Evolutionary conservation across 345 rosid species (phyloP).

Genomic region (Lumnitzera racemosa): DNA sequence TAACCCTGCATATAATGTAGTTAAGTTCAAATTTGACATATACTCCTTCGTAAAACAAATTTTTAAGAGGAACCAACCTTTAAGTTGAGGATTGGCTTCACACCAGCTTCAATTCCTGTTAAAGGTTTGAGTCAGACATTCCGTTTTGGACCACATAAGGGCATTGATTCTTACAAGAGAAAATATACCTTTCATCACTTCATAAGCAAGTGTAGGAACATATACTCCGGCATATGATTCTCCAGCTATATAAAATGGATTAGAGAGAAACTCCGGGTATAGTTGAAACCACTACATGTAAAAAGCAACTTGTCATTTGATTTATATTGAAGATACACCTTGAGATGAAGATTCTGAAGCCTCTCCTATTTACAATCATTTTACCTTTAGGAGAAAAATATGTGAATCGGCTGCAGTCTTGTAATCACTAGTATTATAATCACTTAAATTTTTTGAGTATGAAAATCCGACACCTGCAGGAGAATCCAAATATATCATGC

Average conservation of each 20-base stretch:
- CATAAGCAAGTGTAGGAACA: slow-evolving; percentile 73
- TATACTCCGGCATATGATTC: slow-evolving; percentile 94
- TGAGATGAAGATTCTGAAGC: too few relatives aligned
- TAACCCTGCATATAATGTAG: slow-evolving; percentile 49
- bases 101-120: slow-evolving; percentile 56
- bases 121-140: slow-evolving; percentile 1
- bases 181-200: slow-evolving; percentile 59
- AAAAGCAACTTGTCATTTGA: not conserved
- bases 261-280: slow-evolving; percentile 70
- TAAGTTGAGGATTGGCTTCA: slow-evolving; percentile 54
- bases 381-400: slow-evolving; percentile 64
- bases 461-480: slow-evolving; percentile 90
- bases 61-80: slow-evolving; percentile 34
- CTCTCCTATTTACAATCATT: not conserved
- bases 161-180: not conserved
- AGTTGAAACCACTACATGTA: slow-evolving; percentile 66
- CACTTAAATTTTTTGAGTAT: slow-evolving; percentile 47
- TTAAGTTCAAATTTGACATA: not conserved
- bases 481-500: slow-evolving; percentile 69
- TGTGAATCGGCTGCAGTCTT: slow-evolving; percentile 70
- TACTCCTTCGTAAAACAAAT: not conserved
- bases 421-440: slow-evolving; percentile 54
- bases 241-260: slow-evolving; percentile 76
- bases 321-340: too few relatives aligned
- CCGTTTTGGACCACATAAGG: not conserved